Evolutionary conservation across 2,329 filamentous ascomycete genomes (phyloP), one percentile per base, ranked within the genome.

Genomic region (Chaetomiaceae sp.): DNA sequence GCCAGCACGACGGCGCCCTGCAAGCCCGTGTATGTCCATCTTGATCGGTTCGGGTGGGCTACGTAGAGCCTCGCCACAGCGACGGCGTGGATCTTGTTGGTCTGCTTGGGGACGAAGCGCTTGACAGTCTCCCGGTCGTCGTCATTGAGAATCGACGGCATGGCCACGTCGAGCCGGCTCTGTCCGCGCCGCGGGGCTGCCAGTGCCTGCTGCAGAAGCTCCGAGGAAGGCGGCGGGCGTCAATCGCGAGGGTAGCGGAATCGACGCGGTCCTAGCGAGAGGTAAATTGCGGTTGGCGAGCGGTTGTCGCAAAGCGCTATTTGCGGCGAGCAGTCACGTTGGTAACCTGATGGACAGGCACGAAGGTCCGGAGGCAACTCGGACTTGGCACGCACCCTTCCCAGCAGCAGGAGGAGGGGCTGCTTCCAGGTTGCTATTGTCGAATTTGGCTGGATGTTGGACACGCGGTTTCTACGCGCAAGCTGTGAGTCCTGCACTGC

Each of bases 71-170:
- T 84, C 51, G 89, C 91, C 57, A 97, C 90, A 50, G 88, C 93
- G 56, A 95, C 91, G 52, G 90, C 89, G 56, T 94, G 87, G 68
- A 98, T 97, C 75, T 97, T 97, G 81, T 97, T 98, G 60, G 83
- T 83, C 54, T 88, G 81, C 68, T 95, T 96, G 52, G 93, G 91
- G 45, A 98, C 88, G 58, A 84, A 86, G 64, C 93, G 84, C 74
- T 94, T 95, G 68, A 98, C 90, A 51, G 83, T 95, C 71, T 94
- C 87, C 76, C 95, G 96, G 73, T 98, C 93, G 61, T 90, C 85
- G 62, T 96, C 91, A 64, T 76, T 87, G 47, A 98, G 79, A 56
- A 95, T 76, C 34, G 77, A 79, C 60, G 77, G 76, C 77, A 80
- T 80, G 11, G 48, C 48, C 45, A 34, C 19, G 14, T 35, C 19